Conservation (phyloP, 768 basidiomycete genomes). For the Sarcomyxa edulis region DNA sequence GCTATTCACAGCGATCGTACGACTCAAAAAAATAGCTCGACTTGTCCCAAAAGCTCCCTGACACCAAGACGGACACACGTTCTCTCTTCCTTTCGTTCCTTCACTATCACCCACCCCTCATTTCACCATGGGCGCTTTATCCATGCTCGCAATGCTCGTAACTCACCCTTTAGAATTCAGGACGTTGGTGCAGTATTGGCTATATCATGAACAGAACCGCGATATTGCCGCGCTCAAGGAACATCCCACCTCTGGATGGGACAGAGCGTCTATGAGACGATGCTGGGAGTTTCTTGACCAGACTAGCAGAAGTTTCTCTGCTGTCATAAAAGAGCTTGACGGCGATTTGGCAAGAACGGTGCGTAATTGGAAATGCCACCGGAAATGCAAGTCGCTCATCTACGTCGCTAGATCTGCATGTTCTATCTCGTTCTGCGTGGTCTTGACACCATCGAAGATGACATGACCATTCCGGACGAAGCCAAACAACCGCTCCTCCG, state of each 20-base stretch:
- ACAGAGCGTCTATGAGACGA: conserved; percentile 77
- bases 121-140: conserved; percentile 44
- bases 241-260: conserved; percentile 79
- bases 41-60: no score
- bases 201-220: conserved; percentile 78
- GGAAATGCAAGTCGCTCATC: no score
- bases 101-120: neutral
- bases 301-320: conserved; percentile 86
- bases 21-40: no score
- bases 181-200: conserved; percentile 73
- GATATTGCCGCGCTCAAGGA: conserved; percentile 77
- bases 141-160: conserved; percentile 63
- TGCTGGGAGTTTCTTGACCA: conserved; percentile 89
- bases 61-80: no score
- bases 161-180: conserved; percentile 84
- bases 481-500: conserved; percentile 85
- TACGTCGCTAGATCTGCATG: conserved; percentile 65
- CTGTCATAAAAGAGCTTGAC: conserved; percentile 94
- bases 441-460: conserved; percentile 97
- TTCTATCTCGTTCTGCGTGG: conserved; percentile 94
- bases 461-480: conserved; percentile 89
- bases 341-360: conserved; percentile 92
- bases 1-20: no score
- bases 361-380: no score
- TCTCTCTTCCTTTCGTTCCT: no score